Conservation (phyloP, 805 yeast genomes). For the Nakazawaea ishiwadae region DNA sequence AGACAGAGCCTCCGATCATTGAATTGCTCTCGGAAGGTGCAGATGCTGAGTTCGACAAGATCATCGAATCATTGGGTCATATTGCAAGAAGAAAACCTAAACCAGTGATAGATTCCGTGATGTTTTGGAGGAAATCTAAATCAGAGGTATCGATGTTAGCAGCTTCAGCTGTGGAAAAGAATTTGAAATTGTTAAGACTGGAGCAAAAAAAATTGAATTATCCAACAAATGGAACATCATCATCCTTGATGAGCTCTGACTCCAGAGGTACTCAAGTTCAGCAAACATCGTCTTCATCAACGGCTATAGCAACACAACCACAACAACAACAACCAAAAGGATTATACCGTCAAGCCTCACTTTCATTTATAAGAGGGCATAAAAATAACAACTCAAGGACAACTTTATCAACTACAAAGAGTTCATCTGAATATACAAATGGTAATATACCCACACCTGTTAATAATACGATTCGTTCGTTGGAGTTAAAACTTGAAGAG, state of each 20-base stretch:
- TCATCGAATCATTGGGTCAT: constrained; percentile 81
- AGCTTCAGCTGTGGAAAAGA: constrained; percentile 45
- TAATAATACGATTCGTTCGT: constrained; percentile 1
- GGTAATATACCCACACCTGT: background rate
- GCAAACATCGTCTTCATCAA: background rate
- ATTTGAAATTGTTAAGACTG: constrained; percentile 19
- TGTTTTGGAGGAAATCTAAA: constrained; percentile 96
- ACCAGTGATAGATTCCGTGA: constrained; percentile 94
- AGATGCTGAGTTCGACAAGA: constrained; percentile 82
- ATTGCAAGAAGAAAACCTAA: constrained; percentile 88
- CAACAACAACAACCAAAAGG: constrained; percentile 2
- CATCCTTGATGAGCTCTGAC: background rate
- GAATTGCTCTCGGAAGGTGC: constrained; percentile 79
- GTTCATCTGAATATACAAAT: constrained; percentile 11
- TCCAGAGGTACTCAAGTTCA: too few species aligned
- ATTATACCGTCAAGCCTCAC: constrained; percentile 8
- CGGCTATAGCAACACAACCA: background rate
- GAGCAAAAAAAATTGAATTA: constrained; percentile 14
- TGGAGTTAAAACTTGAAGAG: constrained; percentile 25
- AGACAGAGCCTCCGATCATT: constrained; percentile 73
- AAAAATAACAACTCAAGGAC: constrained; percentile 48
- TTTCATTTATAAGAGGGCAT: constrained; percentile 24
- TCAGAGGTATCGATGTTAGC: constrained; percentile 77
- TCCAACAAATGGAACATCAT: constrained; percentile 6
- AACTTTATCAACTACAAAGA: constrained; percentile 22